Percentiles rank a stretch among this genome's conserved stretches.
phyloP scores from a whole-genome alignment of 495 filamentous ascomycete species.

The Aspergillus leporis region DNA sequence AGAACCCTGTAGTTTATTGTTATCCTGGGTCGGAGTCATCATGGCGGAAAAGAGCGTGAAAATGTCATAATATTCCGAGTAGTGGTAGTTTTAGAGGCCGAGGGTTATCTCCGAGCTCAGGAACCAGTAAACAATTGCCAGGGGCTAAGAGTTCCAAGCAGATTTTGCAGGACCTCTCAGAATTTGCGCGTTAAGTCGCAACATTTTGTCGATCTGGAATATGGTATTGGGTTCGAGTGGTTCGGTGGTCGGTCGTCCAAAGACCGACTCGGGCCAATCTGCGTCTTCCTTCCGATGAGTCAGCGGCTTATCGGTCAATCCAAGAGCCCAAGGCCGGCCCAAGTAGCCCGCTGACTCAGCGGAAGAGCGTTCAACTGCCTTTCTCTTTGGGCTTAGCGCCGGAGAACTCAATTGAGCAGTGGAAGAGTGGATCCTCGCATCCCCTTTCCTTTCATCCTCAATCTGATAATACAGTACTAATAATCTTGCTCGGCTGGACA shows the following conservation, averaged over 20 bases:
- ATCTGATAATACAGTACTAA: too few relatives aligned
- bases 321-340: neutral
- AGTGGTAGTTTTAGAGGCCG: neutral
- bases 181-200: neutral
- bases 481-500: too few relatives aligned
- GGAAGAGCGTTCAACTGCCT: neutral
- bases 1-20: neutral
- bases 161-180: neutral
- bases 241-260: neutral
- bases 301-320: neutral
- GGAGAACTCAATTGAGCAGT: neutral
- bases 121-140: neutral
- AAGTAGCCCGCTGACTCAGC: conserved; percentile 6
- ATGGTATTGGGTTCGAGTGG: neutral
- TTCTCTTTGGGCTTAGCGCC: neutral
- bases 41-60: neutral
- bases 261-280: neutral
- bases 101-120: neutral
- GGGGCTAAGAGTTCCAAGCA: neutral
- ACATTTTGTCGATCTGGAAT: neutral
- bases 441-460: too few relatives aligned
- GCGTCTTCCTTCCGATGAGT: neutral
- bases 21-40: neutral
- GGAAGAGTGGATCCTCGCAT: too few relatives aligned
- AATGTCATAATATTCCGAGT: neutral